Percentiles rank a stretch among this genome's conserved stretches.
Conservation (phyloP, 23 red algal genomes). For the Gracilaria gracilis region DNA sequence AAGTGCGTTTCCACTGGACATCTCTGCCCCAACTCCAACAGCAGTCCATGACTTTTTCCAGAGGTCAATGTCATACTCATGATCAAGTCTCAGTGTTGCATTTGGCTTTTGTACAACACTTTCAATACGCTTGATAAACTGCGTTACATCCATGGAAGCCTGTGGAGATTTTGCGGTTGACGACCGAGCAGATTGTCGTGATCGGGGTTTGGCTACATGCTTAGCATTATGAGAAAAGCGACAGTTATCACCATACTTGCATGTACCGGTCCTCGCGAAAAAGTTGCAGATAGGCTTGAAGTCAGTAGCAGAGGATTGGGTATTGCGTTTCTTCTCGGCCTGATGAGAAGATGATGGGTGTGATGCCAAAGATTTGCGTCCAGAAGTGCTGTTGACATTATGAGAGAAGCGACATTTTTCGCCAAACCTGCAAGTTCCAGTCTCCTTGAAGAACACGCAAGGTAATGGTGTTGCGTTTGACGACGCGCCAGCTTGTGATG, state of each 20-base stretch:
- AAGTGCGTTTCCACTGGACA: not conserved
- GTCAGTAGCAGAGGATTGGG: not conserved
- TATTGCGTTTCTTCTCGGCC: not conserved
- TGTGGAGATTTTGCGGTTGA: not conserved
- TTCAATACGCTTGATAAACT: conserved; percentile 25
- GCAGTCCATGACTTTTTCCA: conserved; percentile 36
- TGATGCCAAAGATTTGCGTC: not conserved
- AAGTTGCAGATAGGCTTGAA: not conserved
- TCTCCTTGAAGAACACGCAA: conserved; percentile 11
- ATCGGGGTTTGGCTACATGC: not conserved
- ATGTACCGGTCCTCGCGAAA: conserved; percentile 7
- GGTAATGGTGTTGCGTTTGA: too few relatives aligned
- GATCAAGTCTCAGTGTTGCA: not conserved
- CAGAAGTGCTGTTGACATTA: not conserved
- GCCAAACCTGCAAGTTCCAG: conserved; percentile 44
- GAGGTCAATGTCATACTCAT: conserved; percentile 21
- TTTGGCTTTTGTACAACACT: not conserved
- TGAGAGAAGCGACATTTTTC: conserved; percentile 23
- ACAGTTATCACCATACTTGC: conserved; percentile 15
- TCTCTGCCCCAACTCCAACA: conserved; percentile 1
- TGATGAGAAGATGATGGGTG: not conserved
- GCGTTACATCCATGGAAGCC: conserved; percentile 9
- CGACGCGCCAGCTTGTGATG: too few relatives aligned
- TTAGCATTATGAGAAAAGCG: not conserved
- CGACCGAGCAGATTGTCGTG: not conserved